A percentile compares a stretch with the other conserved stretches of the same genome.
Evolutionary conservation across 2,329 filamentous ascomycete genomes (phyloP).

Genomic region (Ceratocystis cubensis): DNA sequence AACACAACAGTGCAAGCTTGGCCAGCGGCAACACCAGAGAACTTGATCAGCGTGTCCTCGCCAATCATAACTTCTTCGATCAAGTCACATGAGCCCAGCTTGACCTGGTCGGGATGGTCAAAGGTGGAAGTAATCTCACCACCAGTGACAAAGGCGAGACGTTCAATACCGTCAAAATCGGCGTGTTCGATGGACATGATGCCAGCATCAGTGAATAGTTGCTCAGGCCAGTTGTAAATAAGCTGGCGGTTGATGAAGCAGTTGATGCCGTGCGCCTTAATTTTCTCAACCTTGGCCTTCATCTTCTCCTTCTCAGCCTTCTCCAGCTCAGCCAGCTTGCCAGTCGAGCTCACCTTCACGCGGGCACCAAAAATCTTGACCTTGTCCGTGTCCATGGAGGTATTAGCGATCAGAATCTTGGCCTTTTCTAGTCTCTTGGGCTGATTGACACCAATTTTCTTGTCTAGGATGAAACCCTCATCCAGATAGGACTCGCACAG

Average conservation of each 20-base stretch:
- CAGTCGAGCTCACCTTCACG: slow-evolving; percentile 91
- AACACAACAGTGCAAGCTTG: slow-evolving; percentile 94
- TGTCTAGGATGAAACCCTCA: slow-evolving; percentile 96
- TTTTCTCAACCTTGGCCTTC: slow-evolving; percentile 97
- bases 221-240: slow-evolving; percentile 99
- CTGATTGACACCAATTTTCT: slow-evolving; percentile 98
- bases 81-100: slow-evolving; percentile 85
- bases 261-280: slow-evolving; percentile 98
- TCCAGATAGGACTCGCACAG: slow-evolving; percentile 95
- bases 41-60: slow-evolving; percentile 93
- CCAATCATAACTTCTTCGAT: slow-evolving; percentile 98
- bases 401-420: slow-evolving; percentile 96
- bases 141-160: slow-evolving; percentile 85
- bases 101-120: slow-evolving; percentile 93
- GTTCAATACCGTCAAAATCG: slow-evolving; percentile 96
- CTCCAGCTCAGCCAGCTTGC: slow-evolving; percentile 94
- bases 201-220: slow-evolving; percentile 92
- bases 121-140: slow-evolving; percentile 97
- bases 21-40: slow-evolving; percentile 88
- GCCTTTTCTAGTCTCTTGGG: slow-evolving; percentile 95
- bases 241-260: slow-evolving; percentile 99
- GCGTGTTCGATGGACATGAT: slow-evolving; percentile 99
- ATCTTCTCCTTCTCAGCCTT: slow-evolving; percentile 99
- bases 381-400: slow-evolving; percentile 98
- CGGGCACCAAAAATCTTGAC: slow-evolving; percentile 98